Percentiles rank a stretch among this genome's conserved stretches.
Conservation (phyloP, 345 rosid species). For the Bruguiera parviflora region DNA sequence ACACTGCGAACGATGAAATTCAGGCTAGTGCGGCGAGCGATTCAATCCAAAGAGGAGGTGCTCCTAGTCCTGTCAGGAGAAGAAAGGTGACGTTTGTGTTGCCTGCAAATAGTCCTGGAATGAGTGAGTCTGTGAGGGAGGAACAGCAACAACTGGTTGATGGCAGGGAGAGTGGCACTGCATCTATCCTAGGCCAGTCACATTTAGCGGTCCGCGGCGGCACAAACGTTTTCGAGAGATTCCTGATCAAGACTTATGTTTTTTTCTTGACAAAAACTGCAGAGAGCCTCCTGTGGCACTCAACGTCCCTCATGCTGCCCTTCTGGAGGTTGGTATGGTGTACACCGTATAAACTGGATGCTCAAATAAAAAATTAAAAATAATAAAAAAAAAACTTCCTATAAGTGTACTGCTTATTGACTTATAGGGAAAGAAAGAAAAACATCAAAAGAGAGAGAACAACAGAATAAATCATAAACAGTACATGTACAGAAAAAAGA, state of each 20-base stretch:
- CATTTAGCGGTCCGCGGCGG: constrained; percentile 34
- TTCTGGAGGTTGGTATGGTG: constrained; percentile 56
- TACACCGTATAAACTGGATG: constrained; percentile 30
- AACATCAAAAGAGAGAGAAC: no score
- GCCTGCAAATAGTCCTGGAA: constrained; percentile 32
- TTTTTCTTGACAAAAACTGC: constrained; percentile 44
- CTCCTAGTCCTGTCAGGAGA: constrained; percentile 3
- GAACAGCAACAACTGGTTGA: constrained; percentile 44
- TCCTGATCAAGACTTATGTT: constrained; percentile 35
- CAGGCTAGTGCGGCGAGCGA: neutral
- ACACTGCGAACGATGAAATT: constrained; percentile 3
- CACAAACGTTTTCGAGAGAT: constrained; percentile 40
- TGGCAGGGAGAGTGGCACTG: constrained; percentile 60
- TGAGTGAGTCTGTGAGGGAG: constrained; percentile 26
- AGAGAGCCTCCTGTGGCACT: constrained; percentile 47
- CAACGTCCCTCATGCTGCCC: constrained; percentile 62
- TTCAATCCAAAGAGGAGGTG: neutral
- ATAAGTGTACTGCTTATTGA: no score
- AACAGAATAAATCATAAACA: no score
- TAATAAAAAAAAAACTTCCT: neutral
- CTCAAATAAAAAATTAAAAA: no score
- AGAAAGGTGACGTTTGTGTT: constrained; percentile 48
- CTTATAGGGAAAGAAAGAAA: no score
- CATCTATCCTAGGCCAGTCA: constrained; percentile 54
- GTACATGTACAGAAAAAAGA: no score